phyloP scores from a whole-genome alignment of 257 asterid species.

The Rhazya stricta region DNA sequence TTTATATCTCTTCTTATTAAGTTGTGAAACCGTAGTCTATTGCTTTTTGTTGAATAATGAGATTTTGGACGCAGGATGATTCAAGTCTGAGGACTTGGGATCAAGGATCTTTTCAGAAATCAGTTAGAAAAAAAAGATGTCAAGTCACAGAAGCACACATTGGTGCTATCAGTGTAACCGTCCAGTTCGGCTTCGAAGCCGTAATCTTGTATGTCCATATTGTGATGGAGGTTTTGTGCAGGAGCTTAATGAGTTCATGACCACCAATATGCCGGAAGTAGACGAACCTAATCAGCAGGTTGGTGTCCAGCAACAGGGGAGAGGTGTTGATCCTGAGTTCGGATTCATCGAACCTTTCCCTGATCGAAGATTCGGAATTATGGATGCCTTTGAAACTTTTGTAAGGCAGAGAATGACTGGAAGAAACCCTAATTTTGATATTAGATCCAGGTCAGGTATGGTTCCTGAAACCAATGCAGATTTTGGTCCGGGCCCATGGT shows the following conservation, averaged over 20 bases:
- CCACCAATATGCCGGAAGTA: slow-evolving; percentile 13
- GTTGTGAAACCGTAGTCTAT: not conserved
- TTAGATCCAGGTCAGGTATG: slow-evolving; percentile 53
- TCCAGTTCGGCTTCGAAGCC: slow-evolving; percentile 48
- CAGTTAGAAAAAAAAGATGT: slow-evolving; percentile 20
- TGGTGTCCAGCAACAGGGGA: not conserved
- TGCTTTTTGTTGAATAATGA: not conserved
- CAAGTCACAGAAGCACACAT: slow-evolving; percentile 48
- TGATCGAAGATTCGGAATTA: slow-evolving; percentile 41
- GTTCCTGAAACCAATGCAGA: slow-evolving; percentile 34
- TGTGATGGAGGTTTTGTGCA: slow-evolving; percentile 81
- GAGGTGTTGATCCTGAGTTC: slow-evolving; percentile 33
- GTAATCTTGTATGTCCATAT: slow-evolving; percentile 50
- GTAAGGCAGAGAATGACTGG: slow-evolving; percentile 81
- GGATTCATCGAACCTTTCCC: slow-evolving; percentile 31
- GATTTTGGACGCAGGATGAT: slow-evolving; percentile 6
- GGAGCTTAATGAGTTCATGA: slow-evolving; percentile 54
- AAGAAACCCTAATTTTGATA: slow-evolving; percentile 58
- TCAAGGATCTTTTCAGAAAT: not conserved
- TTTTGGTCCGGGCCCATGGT: slow-evolving; percentile 45
- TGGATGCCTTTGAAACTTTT: slow-evolving; percentile 69
- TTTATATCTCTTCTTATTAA: not conserved
- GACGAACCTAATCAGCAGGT: slow-evolving; percentile 11
- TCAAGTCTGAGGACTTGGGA: slow-evolving; percentile 9
- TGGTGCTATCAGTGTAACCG: slow-evolving; percentile 88